These are phyloP conservation scores for Leccinum pachyderme DNA, from an alignment of 1,284 basidiomycete genomes.

Conservation along the genomic window DNA sequence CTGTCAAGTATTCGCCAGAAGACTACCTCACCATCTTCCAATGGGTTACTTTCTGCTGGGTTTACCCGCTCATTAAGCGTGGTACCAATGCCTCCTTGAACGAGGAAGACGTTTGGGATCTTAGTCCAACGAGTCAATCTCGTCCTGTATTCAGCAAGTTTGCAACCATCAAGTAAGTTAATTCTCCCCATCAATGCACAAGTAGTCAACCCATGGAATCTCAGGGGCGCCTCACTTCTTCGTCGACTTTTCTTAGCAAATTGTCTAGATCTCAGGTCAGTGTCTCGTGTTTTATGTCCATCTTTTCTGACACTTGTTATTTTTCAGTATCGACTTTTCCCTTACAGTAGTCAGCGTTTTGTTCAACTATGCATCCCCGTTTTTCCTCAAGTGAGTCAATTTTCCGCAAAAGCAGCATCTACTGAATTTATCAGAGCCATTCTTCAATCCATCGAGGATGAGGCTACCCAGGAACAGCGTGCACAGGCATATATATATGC, in stretches of 20 bases:
- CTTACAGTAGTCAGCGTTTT: slow-evolving; percentile 57
- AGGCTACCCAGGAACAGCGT: slow-evolving; percentile 39
- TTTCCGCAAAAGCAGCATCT: background rate
- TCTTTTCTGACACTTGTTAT: background rate
- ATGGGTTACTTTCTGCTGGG: slow-evolving; percentile 73
- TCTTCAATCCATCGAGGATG: slow-evolving; percentile 26
- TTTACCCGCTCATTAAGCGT: slow-evolving; percentile 52
- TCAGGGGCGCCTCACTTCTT: slow-evolving; percentile 54
- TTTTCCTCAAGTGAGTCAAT: slow-evolving; percentile 40
- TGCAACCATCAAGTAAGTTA: slow-evolving; percentile 32
- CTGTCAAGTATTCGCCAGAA: slow-evolving; percentile 49
- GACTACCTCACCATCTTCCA: slow-evolving; percentile 63
- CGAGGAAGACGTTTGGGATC: slow-evolving; percentile 56
- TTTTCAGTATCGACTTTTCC: slow-evolving; percentile 54
- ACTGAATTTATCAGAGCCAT: slow-evolving; percentile 32
- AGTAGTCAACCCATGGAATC: background rate
- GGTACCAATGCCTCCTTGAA: slow-evolving; percentile 52
- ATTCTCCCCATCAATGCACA: slow-evolving; percentile 14
- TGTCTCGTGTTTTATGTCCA: background rate
- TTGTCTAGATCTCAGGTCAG: slow-evolving; percentile 64
- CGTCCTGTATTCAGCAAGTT: slow-evolving; percentile 53
- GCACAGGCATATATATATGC: slow-evolving; percentile 65
- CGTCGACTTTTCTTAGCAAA: slow-evolving; percentile 66
- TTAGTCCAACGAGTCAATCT: slow-evolving; percentile 55
- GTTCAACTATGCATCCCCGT: slow-evolving; percentile 57